Percentiles rank a stretch among this genome's conserved stretches.
These are phyloP conservation scores for Lagerstroemia speciosa DNA, from an alignment of 345 rosid species.

Conservation along the genomic window DNA sequence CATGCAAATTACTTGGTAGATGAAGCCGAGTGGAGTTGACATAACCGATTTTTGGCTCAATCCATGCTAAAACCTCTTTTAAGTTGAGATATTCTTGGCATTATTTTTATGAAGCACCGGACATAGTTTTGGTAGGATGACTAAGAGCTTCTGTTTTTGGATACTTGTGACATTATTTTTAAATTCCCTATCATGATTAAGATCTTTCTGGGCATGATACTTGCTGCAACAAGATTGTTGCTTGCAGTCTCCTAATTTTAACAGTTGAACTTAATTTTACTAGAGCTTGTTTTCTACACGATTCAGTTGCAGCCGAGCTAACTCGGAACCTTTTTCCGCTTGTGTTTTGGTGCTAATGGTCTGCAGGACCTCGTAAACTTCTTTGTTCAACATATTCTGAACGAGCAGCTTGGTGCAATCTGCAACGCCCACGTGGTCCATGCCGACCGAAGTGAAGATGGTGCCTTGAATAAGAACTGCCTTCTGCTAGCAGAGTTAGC, in stretches of 20 bases:
- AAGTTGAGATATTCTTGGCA: not conserved
- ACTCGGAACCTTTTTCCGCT: not conserved
- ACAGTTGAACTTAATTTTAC: not conserved
- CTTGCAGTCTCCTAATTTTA: not conserved
- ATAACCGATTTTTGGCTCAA: not conserved
- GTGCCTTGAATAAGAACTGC: constrained; percentile 71
- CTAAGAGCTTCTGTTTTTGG: not conserved
- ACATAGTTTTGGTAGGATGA: not conserved
- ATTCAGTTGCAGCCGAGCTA: not conserved
- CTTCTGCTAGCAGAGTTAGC: constrained; percentile 63
- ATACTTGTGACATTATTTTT: not conserved
- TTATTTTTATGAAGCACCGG: not conserved
- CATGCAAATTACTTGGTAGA: not conserved
- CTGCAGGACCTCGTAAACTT: constrained; percentile 72
- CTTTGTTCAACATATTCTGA: constrained; percentile 58
- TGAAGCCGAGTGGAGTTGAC: not conserved
- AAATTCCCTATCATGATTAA: not conserved
- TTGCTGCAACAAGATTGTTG: not conserved
- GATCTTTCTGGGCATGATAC: not conserved
- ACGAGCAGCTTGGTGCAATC: constrained; percentile 63
- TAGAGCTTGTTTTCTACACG: not conserved
- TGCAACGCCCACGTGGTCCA: constrained; percentile 87
- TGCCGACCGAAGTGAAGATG: constrained; percentile 60
- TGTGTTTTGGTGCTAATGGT: not conserved
- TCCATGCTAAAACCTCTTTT: not conserved